A percentile compares a stretch with the other conserved stretches of the same genome.
phyloP scores from a whole-genome alignment of 169 alveolate species.

The Cardiosporidium cionae region DNA sequence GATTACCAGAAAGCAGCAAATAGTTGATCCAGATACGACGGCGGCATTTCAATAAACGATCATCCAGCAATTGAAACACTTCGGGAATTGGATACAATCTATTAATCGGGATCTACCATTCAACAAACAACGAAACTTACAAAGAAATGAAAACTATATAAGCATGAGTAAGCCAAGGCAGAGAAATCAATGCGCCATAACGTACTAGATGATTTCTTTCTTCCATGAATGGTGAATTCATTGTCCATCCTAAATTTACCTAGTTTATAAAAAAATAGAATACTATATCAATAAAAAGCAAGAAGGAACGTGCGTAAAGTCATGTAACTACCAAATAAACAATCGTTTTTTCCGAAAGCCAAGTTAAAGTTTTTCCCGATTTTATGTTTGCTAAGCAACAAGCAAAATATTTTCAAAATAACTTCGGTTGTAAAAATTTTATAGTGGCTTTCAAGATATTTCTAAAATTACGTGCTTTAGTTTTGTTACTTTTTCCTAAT shows the following conservation, averaged over 20 bases:
- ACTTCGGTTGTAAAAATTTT: too few species aligned
- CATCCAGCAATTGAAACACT: conserved; percentile 60
- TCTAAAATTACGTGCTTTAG: too few species aligned
- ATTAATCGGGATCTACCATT: conserved; percentile 63
- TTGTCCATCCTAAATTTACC: neutral
- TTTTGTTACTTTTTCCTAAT: too few species aligned
- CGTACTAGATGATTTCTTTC: neutral
- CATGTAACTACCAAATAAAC: neutral
- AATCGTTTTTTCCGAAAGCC: too few species aligned
- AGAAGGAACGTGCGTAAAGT: neutral
- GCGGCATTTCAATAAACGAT: conserved; percentile 60
- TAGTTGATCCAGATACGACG: conserved; percentile 73
- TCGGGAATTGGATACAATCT: conserved; percentile 64
- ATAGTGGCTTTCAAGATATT: too few species aligned
- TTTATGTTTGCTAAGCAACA: too few species aligned
- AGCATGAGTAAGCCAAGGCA: neutral
- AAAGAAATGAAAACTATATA: too few species aligned
- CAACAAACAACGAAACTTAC: neutral
- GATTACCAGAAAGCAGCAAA: conserved; percentile 58
- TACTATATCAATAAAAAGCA: neutral
- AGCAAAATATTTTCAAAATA: too few species aligned
- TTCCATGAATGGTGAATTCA: neutral
- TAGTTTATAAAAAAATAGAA: neutral
- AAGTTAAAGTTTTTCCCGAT: neutral
- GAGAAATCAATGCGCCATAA: neutral